phyloP scores from a whole-genome alignment of 2,329 filamentous ascomycete species.

The Botrytis galanthina region DNA sequence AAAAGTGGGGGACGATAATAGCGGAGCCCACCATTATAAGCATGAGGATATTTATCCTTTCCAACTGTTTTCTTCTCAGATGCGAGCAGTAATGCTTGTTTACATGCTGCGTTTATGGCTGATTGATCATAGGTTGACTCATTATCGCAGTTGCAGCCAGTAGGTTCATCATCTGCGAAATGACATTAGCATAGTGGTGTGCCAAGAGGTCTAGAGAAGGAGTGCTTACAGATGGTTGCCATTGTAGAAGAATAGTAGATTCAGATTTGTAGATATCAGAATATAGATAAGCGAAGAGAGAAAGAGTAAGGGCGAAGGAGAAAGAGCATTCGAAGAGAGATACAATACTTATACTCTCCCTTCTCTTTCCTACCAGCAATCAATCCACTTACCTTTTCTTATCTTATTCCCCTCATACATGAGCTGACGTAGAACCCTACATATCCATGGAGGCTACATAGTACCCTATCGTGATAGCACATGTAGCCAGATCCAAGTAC shows the following conservation, averaged over 20 bases:
- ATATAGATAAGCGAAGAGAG: not conserved
- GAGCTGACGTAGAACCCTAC: not conserved
- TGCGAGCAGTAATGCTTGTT: slow-evolving; percentile 32
- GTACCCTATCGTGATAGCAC: not conserved
- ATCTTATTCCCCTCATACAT: not conserved
- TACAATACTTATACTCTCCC: slow-evolving; percentile 5
- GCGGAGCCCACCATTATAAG: slow-evolving; percentile 34
- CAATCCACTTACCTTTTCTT: not conserved
- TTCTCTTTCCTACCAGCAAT: not conserved
- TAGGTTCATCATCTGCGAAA: slow-evolving; percentile 27
- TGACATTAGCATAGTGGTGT: not conserved
- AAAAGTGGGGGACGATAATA: no score
- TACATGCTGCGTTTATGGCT: slow-evolving; percentile 33
- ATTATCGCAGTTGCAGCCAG: slow-evolving; percentile 31
- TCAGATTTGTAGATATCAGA: not conserved
- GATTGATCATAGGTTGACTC: slow-evolving; percentile 31
- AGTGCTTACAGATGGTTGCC: slow-evolving; percentile 15
- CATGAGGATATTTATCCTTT: slow-evolving; percentile 38
- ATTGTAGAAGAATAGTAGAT: not conserved
- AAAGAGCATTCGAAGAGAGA: not conserved
- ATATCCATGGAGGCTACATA: not conserved
- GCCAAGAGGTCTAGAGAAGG: not conserved
- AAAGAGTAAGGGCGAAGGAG: no score
- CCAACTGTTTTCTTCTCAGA: slow-evolving; percentile 32
- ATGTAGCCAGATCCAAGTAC: not conserved